Evolutionary conservation across 352 stramenopile species (phyloP).

Genomic region (Thraustochytrium sp.): DNA sequence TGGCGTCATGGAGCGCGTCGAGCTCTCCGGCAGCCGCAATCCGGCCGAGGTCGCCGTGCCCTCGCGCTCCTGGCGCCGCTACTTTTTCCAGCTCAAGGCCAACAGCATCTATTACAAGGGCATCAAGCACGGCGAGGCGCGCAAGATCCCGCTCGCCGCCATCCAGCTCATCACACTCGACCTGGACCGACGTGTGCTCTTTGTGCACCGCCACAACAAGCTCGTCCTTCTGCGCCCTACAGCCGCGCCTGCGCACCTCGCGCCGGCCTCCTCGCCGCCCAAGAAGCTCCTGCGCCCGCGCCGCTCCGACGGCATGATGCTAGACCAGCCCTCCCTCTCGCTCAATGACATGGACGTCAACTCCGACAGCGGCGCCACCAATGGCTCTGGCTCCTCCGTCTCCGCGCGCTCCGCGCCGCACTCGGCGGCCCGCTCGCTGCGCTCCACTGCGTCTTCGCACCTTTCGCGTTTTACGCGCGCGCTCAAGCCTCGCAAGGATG

Average conservation of each 20-base stretch:
- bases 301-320: too few relatives aligned
- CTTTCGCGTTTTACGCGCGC: too few relatives aligned
- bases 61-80: not conserved
- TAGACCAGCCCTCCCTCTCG: too few relatives aligned
- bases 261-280: too few relatives aligned
- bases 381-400: not conserved
- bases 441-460: too few relatives aligned
- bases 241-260: not conserved
- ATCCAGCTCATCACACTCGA: slow-evolving; percentile 37
- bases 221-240: not conserved
- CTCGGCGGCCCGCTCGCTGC: too few relatives aligned
- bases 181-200: not conserved
- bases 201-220: not conserved
- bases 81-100: slow-evolving; percentile 31
- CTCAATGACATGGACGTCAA: too few relatives aligned
- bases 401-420: not conserved
- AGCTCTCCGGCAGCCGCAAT: not conserved
- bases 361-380: too few relatives aligned
- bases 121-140: not conserved
- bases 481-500: too few relatives aligned
- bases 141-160: not conserved
- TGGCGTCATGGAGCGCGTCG: not conserved
- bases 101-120: not conserved
- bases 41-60: not conserved
- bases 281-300: too few relatives aligned